Percentiles rank a stretch among this genome's conserved stretches.
phyloP scores from a whole-genome alignment of 169 alveolate species.

The Cryptosporidium bovis region DNA sequence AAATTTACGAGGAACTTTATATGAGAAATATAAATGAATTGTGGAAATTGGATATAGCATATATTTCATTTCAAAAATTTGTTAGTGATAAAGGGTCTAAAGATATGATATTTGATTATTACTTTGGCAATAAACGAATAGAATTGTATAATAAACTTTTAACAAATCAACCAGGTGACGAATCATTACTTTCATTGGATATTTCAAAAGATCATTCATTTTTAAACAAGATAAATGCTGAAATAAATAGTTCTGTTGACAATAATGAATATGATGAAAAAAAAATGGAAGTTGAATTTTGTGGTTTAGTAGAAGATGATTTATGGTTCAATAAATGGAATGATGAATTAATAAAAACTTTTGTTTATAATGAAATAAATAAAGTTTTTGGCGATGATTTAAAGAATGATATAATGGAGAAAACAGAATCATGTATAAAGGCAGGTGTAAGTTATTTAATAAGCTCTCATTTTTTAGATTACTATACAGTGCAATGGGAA shows the following conservation, averaged over 20 bases:
- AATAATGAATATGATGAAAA: not conserved
- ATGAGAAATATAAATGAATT: conserved; percentile 13
- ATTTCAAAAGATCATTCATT: not conserved
- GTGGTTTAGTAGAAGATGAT: not conserved
- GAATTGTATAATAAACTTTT: conserved; percentile 14
- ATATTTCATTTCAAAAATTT: conserved; percentile 35
- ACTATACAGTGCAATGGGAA: conserved; percentile 53
- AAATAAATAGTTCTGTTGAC: not conserved
- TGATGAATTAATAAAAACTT: not conserved
- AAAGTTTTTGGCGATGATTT: not conserved
- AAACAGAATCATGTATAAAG: conserved; percentile 21
- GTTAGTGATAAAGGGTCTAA: not conserved
- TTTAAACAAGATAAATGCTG: not conserved
- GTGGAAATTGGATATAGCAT: conserved; percentile 64
- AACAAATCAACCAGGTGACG: not conserved
- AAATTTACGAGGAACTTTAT: conserved; percentile 1
- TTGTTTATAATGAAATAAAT: not conserved
- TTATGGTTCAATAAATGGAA: conserved; percentile 23
- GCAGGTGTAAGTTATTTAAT: conserved; percentile 8
- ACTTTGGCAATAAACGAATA: conserved; percentile 12
- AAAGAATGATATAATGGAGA: not conserved
- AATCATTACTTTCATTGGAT: not conserved
- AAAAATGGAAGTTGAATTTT: too few species aligned
- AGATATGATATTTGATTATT: conserved; percentile 17
- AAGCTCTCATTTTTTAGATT: not conserved